Evolutionary conservation across 257 asterid genomes (phyloP).

Genomic region (Solanum acaule): DNA sequence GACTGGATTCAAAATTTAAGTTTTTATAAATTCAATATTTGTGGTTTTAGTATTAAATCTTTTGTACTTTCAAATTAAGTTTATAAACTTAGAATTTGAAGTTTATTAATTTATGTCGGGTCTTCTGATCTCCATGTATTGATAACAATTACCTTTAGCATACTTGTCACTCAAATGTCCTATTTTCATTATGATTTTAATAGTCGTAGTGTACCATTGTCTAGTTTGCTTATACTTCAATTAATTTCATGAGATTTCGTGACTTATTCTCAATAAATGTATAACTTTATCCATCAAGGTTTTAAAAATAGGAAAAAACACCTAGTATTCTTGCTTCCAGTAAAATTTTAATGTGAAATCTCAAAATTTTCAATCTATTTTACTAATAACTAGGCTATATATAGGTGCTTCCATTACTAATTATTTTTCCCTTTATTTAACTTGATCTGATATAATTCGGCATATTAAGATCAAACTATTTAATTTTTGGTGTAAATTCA

Average conservation of each 20-base stretch:
- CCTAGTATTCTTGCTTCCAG: not conserved
- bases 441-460: not conserved
- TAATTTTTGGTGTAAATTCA: not conserved
- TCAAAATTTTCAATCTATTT: not conserved
- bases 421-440: not conserved
- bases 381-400: not conserved
- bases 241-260: not conserved
- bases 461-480: not conserved
- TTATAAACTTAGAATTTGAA: not conserved
- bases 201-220: not conserved
- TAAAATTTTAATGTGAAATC: not conserved
- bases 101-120: not conserved
- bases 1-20: not conserved
- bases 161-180: not conserved
- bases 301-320: not conserved
- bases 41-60: not conserved
- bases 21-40: not conserved
- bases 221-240: fast-evolving
- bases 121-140: not conserved
- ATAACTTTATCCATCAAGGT: not conserved
- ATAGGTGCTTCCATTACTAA: not conserved
- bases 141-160: not conserved
- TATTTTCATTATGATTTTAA: not conserved
- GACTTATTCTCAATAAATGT: not conserved
- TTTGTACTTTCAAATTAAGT: too few species aligned